Evolutionary conservation across 2,329 filamentous ascomycete genomes (phyloP), one percentile per base, ranked within the genome.

Genomic region (Ceratocystis eucalypticola): DNA sequence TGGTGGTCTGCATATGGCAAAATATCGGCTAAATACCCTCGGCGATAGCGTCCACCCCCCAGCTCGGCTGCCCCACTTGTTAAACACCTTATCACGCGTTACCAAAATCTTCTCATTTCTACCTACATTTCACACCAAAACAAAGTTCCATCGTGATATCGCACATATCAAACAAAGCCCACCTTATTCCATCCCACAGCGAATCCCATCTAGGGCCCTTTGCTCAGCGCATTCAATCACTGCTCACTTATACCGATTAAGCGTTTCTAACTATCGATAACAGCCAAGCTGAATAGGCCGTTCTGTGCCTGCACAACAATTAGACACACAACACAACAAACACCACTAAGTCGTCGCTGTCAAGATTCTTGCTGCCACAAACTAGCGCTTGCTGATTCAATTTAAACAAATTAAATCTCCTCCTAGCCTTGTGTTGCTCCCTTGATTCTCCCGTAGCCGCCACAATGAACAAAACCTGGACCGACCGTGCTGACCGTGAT

Each of bases 401-500:
- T 28, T 15, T 20, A 4, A 30, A 10, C 8, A 8, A n/a, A 8
- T n/a, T n/a, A 1, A 59, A 59, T n/a, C 5, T 59, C 28, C 17
- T n/a, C 6, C 46, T 50, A 22, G 46, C 15, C 22, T 22, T 50
- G 22, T 50, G 17, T 8, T 7, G 17, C 6, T 59, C 53, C 17
- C n/a, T 37, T n/a, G 15, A 25, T 59, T 33, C 17, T 33, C 6
- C 28, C 30, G 28, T 59, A 30, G 28, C 55, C 55, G 25, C 55
- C n/a, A 25, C 46, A 8, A 37, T 82, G 75, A 82, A 77, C 74
- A 84, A 84, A 75, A 83, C 82, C 72, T 84, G 82, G 82, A 82
- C 80, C 71, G 82, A 84, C 70, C 78, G 81, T 67, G 83, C 83
- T 68, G 82, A 85, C 71, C 84, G 83, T 72, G 83, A 85, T 72